A percentile compares a stretch with the other conserved stretches of the same genome.
Evolutionary conservation across 257 asterid species (phyloP).

Genomic region (Phtheirospermum japonicum): DNA sequence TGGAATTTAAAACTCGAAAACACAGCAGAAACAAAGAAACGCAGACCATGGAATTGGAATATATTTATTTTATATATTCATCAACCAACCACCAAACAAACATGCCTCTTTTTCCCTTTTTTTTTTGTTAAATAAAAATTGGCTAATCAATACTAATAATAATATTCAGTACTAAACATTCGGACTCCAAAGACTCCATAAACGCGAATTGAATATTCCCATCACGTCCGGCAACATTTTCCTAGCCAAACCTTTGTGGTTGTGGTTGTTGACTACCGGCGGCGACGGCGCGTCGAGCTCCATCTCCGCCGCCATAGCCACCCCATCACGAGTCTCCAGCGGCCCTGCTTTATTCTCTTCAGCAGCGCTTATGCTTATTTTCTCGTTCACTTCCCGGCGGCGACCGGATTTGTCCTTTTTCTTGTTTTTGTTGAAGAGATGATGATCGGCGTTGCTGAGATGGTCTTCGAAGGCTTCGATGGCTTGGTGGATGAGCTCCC

Average conservation of each 20-base stretch:
- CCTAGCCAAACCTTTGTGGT: constrained; percentile 67
- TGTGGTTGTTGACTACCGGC: constrained; percentile 12
- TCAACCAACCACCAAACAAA: no score
- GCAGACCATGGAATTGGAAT: no score
- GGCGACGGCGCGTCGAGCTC: neutral
- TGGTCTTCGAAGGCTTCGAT: constrained; percentile 82
- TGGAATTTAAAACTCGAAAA: no score
- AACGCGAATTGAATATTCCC: constrained; percentile 78
- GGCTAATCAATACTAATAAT: no score
- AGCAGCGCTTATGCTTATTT: neutral
- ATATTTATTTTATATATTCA: no score
- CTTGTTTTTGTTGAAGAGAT: no score
- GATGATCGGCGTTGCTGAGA: no score
- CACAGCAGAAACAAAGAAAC: no score
- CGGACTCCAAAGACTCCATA: constrained; percentile 94
- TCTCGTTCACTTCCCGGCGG: no score
- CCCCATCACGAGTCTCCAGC: neutral
- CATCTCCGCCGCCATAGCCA: constrained; percentile 33
- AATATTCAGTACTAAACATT: constrained; percentile 33
- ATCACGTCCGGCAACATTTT: constrained; percentile 86
- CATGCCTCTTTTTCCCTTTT: no score
- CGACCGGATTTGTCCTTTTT: constrained; percentile 48
- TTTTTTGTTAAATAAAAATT: no score
- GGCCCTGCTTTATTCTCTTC: neutral
- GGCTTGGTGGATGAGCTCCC: constrained; percentile 69